phyloP scores from a whole-genome alignment of 768 basidiomycete genomes.

The Kwoniella sp. region DNA sequence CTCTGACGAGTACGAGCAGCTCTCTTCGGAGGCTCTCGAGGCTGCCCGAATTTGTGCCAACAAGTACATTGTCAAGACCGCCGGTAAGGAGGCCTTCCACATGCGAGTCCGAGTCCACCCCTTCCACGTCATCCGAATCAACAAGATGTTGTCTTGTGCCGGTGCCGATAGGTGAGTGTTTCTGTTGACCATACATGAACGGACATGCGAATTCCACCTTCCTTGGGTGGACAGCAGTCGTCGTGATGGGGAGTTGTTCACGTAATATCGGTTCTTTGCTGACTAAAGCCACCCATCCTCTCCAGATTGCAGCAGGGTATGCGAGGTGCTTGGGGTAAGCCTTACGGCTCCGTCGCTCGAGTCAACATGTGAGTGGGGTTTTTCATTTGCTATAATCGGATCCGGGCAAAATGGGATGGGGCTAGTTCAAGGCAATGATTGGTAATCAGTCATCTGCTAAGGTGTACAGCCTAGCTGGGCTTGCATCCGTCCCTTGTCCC shows the following conservation, averaged over 20 bases:
- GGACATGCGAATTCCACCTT: too few species aligned
- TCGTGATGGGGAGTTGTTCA: too few species aligned
- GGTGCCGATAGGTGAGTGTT: slow-evolving; percentile 88
- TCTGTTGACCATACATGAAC: too few species aligned
- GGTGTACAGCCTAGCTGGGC: neutral
- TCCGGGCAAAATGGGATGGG: neutral
- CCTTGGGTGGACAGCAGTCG: too few species aligned
- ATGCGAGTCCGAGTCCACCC: slow-evolving; percentile 95
- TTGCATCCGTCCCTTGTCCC: neutral
- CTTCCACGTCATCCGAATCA: slow-evolving; percentile 98
- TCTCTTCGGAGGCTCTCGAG: slow-evolving; percentile 93
- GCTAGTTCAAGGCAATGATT: neutral
- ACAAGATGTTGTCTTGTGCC: slow-evolving; percentile 99
- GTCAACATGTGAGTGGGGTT: slow-evolving; percentile 51
- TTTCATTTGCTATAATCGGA: neutral
- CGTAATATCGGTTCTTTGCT: too few species aligned
- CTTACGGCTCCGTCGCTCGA: slow-evolving; percentile 75
- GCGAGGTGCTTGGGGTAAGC: slow-evolving; percentile 99
- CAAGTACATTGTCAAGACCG: slow-evolving; percentile 98
- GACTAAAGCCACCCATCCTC: neutral
- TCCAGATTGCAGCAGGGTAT: slow-evolving; percentile 65
- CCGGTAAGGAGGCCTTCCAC: slow-evolving; percentile 99
- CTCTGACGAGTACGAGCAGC: slow-evolving; percentile 96
- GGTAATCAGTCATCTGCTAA: neutral
- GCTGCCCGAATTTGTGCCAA: slow-evolving; percentile 99